These are phyloP conservation scores for Candida mesenterica DNA, from an alignment of 1,139 yeast genomes.

Conservation along the genomic window DNA sequence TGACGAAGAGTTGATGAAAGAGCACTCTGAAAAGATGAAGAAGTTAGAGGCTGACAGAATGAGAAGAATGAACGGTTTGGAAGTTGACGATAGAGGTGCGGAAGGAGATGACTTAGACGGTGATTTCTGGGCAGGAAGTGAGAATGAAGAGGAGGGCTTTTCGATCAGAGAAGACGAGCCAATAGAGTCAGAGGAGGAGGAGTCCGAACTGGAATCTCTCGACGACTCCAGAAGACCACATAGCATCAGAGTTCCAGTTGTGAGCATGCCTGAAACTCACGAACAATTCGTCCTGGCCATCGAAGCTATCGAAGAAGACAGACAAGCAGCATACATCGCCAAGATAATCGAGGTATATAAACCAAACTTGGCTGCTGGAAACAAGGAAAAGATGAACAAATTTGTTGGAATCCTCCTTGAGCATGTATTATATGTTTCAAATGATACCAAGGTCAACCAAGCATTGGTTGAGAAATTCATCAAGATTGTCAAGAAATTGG, in stretches of 20 bases:
- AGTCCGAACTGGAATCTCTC: constrained; percentile 19
- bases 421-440: constrained; percentile 55
- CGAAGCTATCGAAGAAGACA: constrained; percentile 34
- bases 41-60: constrained; percentile 74
- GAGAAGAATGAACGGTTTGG: constrained; percentile 80
- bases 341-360: constrained; percentile 62
- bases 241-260: constrained; percentile 12
- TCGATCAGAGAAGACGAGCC: constrained; percentile 18
- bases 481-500: constrained; percentile 52
- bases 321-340: constrained; percentile 50
- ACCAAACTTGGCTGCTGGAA: constrained; percentile 78
- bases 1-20: constrained; percentile 74
- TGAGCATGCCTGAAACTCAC: constrained; percentile 59
- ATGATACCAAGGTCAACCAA: constrained; percentile 20
- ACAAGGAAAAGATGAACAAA: constrained; percentile 67
- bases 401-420: constrained; percentile 67
- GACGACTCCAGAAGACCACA: constrained; percentile 9
- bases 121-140: constrained; percentile 58
- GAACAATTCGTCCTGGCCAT: constrained; percentile 46
- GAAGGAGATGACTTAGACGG: constrained; percentile 70
- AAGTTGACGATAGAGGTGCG: constrained; percentile 46
- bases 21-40: constrained; percentile 63
- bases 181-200: constrained; percentile 22
- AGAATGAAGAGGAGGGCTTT: constrained; percentile 42
- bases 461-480: constrained; percentile 42